Percentiles rank a stretch among this genome's conserved stretches.
phyloP scores from a whole-genome alignment of 78 protist genomes.

The Dictyostelium intermedium region DNA sequence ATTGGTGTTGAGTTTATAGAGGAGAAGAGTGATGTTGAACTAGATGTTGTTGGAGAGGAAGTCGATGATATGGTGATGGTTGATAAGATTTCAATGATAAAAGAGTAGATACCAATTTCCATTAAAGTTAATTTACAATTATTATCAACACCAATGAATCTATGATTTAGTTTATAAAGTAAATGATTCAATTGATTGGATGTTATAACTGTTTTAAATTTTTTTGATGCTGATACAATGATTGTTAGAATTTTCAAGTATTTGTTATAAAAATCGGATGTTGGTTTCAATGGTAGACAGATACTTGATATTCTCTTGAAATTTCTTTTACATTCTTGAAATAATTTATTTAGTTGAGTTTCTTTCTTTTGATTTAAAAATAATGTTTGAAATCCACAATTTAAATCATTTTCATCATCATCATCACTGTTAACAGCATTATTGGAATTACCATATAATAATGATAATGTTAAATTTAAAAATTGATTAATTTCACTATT shows the following conservation, averaged over 20 bases:
- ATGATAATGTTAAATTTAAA: slow-evolving; percentile 14
- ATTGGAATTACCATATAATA: slow-evolving; percentile 14
- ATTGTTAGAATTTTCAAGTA: slow-evolving; percentile 12
- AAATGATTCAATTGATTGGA: neutral
- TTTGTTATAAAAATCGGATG: slow-evolving; percentile 59
- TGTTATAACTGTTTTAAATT: neutral
- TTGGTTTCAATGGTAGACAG: slow-evolving; percentile 27
- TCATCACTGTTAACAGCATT: neutral
- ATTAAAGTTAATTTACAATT: neutral
- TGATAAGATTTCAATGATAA: neutral
- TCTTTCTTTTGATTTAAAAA: slow-evolving; percentile 1
- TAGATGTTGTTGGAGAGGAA: neutral
- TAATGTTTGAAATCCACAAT: neutral
- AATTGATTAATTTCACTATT: slow-evolving; percentile 34
- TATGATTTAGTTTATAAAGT: neutral
- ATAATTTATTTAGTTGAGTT: slow-evolving; percentile 11
- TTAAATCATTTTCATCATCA: neutral
- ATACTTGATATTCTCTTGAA: slow-evolving; percentile 48
- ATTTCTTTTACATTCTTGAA: slow-evolving; percentile 64
- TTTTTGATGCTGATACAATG: neutral
- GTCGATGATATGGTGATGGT: neutral
- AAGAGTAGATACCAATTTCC: neutral
- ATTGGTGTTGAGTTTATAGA: neutral
- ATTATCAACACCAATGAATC: slow-evolving; percentile 48
- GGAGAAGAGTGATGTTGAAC: neutral